Percentiles rank a stretch among this genome's conserved stretches.
These are phyloP conservation scores for Aspergillus uvarum DNA, from an alignment of 2,329 filamentous ascomycete species.

Conservation along the genomic window DNA sequence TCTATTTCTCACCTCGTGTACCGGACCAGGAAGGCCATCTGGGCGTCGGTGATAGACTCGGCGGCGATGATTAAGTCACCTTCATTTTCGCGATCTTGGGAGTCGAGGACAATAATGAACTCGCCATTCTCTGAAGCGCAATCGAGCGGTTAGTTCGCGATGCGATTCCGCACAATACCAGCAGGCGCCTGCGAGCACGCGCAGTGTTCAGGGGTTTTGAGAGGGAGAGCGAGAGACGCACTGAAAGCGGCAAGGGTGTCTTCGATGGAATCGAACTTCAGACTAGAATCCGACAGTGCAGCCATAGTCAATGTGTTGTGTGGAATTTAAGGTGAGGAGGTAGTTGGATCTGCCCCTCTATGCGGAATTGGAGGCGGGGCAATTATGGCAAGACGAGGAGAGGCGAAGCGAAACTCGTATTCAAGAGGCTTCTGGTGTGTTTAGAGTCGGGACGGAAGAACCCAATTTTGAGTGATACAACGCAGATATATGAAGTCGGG, in stretches of 20 bases:
- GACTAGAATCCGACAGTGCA: slow-evolving; percentile 32
- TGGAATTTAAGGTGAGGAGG: background rate
- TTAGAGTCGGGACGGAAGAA: background rate
- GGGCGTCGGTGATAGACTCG: slow-evolving; percentile 75
- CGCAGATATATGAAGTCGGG: background rate
- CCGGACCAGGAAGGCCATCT: slow-evolving; percentile 95
- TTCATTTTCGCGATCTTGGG: slow-evolving; percentile 91
- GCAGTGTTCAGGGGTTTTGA: background rate
- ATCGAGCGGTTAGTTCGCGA: slow-evolving; percentile 8
- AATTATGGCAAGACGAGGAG: background rate
- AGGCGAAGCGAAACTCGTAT: background rate
- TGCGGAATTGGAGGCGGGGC: slow-evolving; percentile 17
- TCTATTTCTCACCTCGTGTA: slow-evolving; percentile 61
- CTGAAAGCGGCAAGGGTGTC: slow-evolving; percentile 44
- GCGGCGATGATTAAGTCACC: slow-evolving; percentile 96
- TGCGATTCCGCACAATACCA: background rate
- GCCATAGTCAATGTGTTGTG: slow-evolving; percentile 29
- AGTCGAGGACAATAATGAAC: slow-evolving; percentile 95
- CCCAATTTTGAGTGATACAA: background rate
- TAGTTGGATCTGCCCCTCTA: slow-evolving; percentile 26
- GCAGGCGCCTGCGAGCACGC: background rate
- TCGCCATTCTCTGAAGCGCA: slow-evolving; percentile 66
- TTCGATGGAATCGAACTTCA: slow-evolving; percentile 44
- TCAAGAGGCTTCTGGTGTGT: background rate
- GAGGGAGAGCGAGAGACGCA: slow-evolving; percentile 25